These are phyloP conservation scores for Phoma herbarum DNA, from an alignment of 2,329 filamentous ascomycete genomes.

Conservation along the genomic window DNA sequence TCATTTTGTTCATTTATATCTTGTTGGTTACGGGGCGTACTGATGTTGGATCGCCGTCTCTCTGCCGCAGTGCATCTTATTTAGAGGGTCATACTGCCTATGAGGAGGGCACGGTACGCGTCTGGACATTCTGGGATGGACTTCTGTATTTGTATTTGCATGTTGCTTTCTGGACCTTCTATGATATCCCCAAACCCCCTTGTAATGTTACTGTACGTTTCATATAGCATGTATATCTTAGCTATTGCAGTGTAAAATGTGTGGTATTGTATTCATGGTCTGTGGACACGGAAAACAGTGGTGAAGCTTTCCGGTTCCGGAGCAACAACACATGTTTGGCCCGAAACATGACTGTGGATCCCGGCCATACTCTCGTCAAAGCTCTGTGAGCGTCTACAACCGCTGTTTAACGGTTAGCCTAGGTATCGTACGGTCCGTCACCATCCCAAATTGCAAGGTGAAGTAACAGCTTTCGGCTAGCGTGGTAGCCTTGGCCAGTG, in stretches of 20 bases:
- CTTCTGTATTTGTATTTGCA: conserved; percentile 1
- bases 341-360: not conserved
- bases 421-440: not conserved
- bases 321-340: not conserved
- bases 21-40: not conserved
- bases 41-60: not conserved
- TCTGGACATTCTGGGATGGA: not conserved
- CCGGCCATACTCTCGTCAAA: not conserved
- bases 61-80: not conserved
- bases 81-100: not conserved
- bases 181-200: conserved; percentile 18
- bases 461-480: conserved; percentile 2
- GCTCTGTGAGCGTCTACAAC: not conserved
- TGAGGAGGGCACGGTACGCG: not conserved
- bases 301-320: not conserved
- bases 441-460: not conserved
- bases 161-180: conserved; percentile 4
- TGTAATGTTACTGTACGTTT: conserved; percentile 16
- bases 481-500: conserved; percentile 2
- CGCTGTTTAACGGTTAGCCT: not conserved
- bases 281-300: not conserved
- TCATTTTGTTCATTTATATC: not conserved
- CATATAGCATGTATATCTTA: conserved; percentile 15
- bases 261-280: not conserved
- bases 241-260: not conserved